These are phyloP conservation scores for Tuber microsphaerosporum DNA, from an alignment of 495 filamentous ascomycete species.

Conservation along the genomic window DNA sequence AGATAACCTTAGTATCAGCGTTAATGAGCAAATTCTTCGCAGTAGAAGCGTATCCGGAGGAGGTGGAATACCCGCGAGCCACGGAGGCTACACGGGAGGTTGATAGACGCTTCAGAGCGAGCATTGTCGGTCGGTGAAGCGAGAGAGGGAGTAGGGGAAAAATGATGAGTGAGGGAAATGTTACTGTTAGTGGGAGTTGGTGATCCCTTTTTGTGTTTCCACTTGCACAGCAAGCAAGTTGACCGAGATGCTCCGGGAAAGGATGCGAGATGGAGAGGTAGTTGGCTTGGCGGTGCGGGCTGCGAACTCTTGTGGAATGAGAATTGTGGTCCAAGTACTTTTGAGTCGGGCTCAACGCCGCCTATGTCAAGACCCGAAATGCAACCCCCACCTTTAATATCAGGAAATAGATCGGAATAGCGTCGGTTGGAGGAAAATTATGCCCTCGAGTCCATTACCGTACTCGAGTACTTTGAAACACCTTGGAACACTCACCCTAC, in stretches of 20 bases:
- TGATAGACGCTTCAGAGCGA: conserved; percentile 46
- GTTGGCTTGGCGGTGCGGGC: not conserved
- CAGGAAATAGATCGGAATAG: not conserved
- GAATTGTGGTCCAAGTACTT: not conserved
- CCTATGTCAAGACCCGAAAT: not conserved
- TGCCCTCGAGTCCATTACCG: not conserved
- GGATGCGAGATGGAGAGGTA: not conserved
- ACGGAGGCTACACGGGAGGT: conserved; percentile 49
- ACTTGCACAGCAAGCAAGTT: not conserved
- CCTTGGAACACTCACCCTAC: not conserved
- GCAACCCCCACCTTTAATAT: not conserved
- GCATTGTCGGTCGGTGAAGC: conserved; percentile 22
- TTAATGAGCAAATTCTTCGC: conserved; percentile 89
- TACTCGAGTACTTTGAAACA: not conserved
- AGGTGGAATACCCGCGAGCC: conserved; percentile 53
- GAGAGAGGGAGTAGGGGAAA: conserved; percentile 11
- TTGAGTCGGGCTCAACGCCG: not conserved
- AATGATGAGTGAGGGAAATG: not conserved
- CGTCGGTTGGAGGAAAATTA: not conserved
- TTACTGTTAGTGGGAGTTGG: not conserved
- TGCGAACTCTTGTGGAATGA: not conserved
- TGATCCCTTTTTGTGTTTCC: conserved; percentile 1
- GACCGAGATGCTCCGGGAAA: not conserved
- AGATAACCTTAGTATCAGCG: conserved; percentile 84
- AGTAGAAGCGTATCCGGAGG: conserved; percentile 71